Evolutionary conservation across 257 asterid genomes (phyloP).

Genomic region (Orobanche coerulescens): DNA sequence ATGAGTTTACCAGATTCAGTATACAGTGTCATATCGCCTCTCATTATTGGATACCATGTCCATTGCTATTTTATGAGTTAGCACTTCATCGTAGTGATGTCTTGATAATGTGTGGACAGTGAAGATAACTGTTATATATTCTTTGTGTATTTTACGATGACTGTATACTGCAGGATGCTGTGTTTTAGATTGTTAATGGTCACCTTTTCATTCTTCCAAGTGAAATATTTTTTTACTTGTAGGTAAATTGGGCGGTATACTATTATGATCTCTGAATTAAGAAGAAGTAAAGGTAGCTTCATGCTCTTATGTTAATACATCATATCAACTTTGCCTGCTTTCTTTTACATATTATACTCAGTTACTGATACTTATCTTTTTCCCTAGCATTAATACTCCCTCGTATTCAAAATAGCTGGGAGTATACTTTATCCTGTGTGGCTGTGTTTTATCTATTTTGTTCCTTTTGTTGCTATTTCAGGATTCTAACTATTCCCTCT

Average conservation of each 20-base stretch:
- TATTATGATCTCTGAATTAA: slow-evolving; percentile 87
- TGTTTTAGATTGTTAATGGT: slow-evolving; percentile 40
- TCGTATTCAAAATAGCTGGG: no score
- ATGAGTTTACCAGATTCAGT: slow-evolving; percentile 13
- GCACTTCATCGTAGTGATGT: neutral
- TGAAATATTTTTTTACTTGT: slow-evolving; percentile 79
- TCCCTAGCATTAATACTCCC: neutral
- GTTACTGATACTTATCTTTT: slow-evolving; percentile 8
- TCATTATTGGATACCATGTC: neutral
- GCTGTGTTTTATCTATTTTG: neutral
- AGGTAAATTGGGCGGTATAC: slow-evolving; percentile 89
- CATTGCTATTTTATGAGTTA: neutral
- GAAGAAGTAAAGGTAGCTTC: slow-evolving; percentile 88
- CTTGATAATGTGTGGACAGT: neutral
- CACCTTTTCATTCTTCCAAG: slow-evolving; percentile 64
- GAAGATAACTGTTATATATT: neutral
- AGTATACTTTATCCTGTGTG: neutral
- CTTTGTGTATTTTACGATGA: slow-evolving; percentile 1
- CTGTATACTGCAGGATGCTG: slow-evolving; percentile 27
- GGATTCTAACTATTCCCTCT: neutral
- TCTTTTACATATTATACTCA: slow-evolving; percentile 18
- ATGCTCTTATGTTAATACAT: slow-evolving; percentile 40
- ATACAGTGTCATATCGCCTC: neutral
- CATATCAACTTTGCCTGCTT: slow-evolving; percentile 19
- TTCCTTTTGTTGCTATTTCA: slow-evolving; percentile 1